Percentiles rank a stretch among this genome's conserved stretches.
phyloP scores from a whole-genome alignment of 2,329 filamentous ascomycete species.

The Monilinia fructicola region DNA sequence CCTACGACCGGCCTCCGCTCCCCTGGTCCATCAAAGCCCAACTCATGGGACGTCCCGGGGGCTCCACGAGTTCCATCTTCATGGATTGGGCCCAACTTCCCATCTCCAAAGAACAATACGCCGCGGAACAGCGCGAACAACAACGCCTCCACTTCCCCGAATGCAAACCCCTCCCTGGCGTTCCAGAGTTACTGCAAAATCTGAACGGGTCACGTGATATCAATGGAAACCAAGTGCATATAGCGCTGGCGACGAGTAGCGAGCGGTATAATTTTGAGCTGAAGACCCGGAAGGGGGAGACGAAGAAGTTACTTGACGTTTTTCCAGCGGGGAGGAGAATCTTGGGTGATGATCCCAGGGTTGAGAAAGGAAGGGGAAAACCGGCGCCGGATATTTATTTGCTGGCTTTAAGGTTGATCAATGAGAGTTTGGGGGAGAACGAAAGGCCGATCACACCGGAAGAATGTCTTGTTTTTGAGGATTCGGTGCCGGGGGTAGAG shows the following conservation, averaged over 20 bases:
- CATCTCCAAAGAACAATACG: conserved; percentile 68
- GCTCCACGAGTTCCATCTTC: conserved; percentile 58
- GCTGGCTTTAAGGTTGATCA: conserved; percentile 80
- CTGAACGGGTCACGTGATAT: conserved; percentile 44
- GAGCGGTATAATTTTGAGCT: conserved; percentile 21
- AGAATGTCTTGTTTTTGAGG: conserved; percentile 95
- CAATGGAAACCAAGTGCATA: not conserved
- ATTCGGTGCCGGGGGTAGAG: conserved; percentile 90
- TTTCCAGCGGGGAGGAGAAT: conserved; percentile 79
- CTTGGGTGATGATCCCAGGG: conserved; percentile 79
- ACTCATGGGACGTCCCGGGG: conserved; percentile 48
- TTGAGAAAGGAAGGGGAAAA: conserved; percentile 78
- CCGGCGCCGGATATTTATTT: conserved; percentile 94
- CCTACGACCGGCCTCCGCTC: conserved; percentile 70
- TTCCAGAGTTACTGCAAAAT: conserved; percentile 63
- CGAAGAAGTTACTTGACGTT: conserved; percentile 54
- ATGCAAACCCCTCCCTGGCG: conserved; percentile 76
- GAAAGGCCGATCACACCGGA: conserved; percentile 69
- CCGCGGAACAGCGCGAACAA: conserved; percentile 56
- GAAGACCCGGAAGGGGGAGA: conserved; percentile 39
- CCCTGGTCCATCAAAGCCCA: conserved; percentile 95
- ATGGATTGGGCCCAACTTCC: conserved; percentile 84
- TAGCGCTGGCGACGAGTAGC: conserved; percentile 8
- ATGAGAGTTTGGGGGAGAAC: conserved; percentile 64
- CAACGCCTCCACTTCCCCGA: conserved; percentile 72